Evolutionary conservation across 1,284 basidiomycete genomes (phyloP).

Genomic region (Testicularia cyperi): DNA sequence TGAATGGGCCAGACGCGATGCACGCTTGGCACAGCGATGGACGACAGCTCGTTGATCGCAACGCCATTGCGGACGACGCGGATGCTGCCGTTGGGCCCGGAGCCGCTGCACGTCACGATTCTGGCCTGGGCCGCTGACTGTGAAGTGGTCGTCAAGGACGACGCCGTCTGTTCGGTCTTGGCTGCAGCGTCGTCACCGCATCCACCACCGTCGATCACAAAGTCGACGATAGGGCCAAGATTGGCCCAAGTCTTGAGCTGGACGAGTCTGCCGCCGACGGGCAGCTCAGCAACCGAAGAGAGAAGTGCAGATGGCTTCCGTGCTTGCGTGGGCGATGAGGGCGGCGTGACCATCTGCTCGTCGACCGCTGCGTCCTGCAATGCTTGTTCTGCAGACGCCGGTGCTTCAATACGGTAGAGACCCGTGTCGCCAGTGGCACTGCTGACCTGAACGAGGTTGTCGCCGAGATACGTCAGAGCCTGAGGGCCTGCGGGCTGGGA

Average conservation of each 20-base stretch:
- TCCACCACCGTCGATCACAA: constrained; percentile 74
- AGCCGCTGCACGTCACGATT: constrained; percentile 86
- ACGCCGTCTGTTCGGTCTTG: too few species aligned
- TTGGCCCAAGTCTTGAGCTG: constrained; percentile 39
- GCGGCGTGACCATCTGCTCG: constrained; percentile 25
- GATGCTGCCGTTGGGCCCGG: constrained; percentile 75
- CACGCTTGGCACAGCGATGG: constrained; percentile 11
- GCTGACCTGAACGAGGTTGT: constrained; percentile 42
- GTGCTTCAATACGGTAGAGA: constrained; percentile 22
- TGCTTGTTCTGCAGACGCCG: neutral
- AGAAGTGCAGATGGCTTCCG: constrained; percentile 1
- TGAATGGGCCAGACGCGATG: constrained; percentile 24
- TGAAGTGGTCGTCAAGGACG: too few species aligned
- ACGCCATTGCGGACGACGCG: constrained; percentile 83
- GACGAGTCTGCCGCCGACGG: constrained; percentile 3
- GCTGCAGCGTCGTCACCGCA: too few species aligned
- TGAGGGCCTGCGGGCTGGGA: constrained; percentile 40
- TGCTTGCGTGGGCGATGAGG: constrained; percentile 25
- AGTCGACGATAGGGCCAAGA: constrained; percentile 85
- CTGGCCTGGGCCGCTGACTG: constrained; percentile 67
- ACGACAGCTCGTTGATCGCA: constrained; percentile 69
- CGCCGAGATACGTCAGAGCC: constrained; percentile 44
- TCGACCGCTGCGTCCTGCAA: neutral
- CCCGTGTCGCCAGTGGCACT: constrained; percentile 48
- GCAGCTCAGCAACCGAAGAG: constrained; percentile 1